phyloP scores from a whole-genome alignment of 805 yeast genomes.

The Kazachstania psychrophila region DNA sequence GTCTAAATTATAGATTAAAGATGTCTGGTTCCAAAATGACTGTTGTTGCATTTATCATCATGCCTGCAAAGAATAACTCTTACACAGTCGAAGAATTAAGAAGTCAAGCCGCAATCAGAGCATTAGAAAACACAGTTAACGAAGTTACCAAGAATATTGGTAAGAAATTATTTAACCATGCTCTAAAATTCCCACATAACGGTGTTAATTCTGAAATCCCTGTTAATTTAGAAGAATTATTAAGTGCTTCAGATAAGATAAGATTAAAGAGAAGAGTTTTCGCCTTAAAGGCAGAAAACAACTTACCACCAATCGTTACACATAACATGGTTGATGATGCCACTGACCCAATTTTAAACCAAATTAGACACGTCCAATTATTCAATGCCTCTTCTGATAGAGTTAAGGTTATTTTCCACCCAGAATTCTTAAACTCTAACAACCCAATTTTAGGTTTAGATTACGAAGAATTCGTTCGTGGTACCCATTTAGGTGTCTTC shows the following conservation, averaged over 20 bases:
- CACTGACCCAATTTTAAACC: conserved; percentile 82
- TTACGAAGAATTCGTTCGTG: conserved; percentile 95
- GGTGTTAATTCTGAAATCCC: conserved; percentile 57
- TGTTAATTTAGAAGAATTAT: conserved; percentile 64
- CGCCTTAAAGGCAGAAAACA: conserved; percentile 64
- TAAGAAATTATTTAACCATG: conserved; percentile 79
- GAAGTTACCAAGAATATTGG: conserved; percentile 86
- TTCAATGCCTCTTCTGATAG: conserved; percentile 86
- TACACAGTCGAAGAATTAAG: conserved; percentile 92
- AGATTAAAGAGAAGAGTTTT: conserved; percentile 83
- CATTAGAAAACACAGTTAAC: conserved; percentile 77
- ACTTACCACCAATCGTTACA: conserved; percentile 91
- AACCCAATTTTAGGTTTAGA: conserved; percentile 90
- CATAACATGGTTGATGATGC: conserved; percentile 94
- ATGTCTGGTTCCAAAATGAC: conserved; percentile 77
- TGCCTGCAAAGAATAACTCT: conserved; percentile 94
- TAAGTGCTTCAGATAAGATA: conserved; percentile 81
- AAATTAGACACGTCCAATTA: conserved; percentile 81
- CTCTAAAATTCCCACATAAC: conserved; percentile 52
- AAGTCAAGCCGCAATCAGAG: conserved; percentile 92
- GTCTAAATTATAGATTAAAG: conserved; percentile 82
- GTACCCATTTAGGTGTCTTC: conserved; percentile 96
- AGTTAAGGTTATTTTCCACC: conserved; percentile 94
- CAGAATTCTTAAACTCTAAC: conserved; percentile 89
- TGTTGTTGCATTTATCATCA: conserved; percentile 91